Base-by-base conservation (phyloP, 345 rosid genomes). In the Citrus trifoliata region DNA sequence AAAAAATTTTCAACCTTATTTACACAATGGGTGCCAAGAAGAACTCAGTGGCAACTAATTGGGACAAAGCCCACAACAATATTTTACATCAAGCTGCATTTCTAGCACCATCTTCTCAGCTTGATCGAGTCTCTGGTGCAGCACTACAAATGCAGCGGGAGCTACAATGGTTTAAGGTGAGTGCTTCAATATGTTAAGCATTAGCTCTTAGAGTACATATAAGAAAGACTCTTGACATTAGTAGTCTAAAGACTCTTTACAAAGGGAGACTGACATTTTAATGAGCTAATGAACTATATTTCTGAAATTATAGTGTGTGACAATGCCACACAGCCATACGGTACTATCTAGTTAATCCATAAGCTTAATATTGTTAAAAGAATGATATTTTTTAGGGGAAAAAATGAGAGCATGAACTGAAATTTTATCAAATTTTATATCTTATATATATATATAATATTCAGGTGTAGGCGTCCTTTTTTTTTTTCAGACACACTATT, bases 81-180 rank as follows among this genome's bases (percentile, higher is more conserved):
- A 86, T 93, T 73, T 85, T 93, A n/a, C 97, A 93, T 67, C 93
- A 89, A 28, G 95, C 95, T 4, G 93, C 93, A 0, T 78, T 75
- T 75, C 38, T 87, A 16, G 90, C 97, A 56, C 97, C 97, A 0
- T 24, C 79, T 5, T 80, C 93, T 4, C 86, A 85, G 72, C 92
- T 93, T 24, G 91, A 90, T 68, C 89, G 85, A 3, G 89, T 91
- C 67, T 81, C 91, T 0, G 95, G 97, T 48, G 95, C 97, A 22
- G 93, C 93, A 76, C 81, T 93, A 48, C 97, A 93, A 56, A 91
- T 93, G 97, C 97, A 93, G 48, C 82, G 97, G 76, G 97, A 93
- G 70, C 76, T 91, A 5, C 97, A 91, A 70, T 91, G 97, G 97
- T 93, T 83, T 40, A 92, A 90, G 94, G 97, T 93, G 86, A 90